Evolutionary conservation across 2,329 filamentous ascomycete species (phyloP), one percentile per base, ranked within the genome.

Genomic region (Bisporella sp.): DNA sequence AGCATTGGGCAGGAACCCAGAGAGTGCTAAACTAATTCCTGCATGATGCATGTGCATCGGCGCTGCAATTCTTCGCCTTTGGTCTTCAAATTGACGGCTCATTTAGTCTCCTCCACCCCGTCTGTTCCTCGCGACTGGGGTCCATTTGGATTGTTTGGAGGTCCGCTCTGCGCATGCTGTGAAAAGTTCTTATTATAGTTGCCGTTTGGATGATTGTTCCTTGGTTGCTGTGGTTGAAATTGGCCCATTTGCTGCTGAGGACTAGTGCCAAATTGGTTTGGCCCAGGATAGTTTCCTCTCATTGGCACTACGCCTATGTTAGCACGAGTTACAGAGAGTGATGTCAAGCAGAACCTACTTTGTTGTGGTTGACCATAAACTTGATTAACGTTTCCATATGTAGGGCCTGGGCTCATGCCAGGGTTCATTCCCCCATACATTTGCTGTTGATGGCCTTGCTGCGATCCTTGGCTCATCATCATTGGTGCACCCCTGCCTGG

Each of bases 381-480:
- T 21, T 21, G 21, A 21, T 21, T 21, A 21, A 21, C 21, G 3
- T 37, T 41, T 55, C 48, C 51, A 51, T 49, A 52, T 50, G 51
- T 48, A 84, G 91, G 88, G 48, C 76, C 83, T 41, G 85, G 85
- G 61, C 84, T 87, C 84, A 92, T 88, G 62, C 83, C 85, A 63
- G 85, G 88, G 64, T 85, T 85, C 68, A 85, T 77, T 84, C 91
- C 88, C 29, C 54, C 86, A 73, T 79, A 91, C 71, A 74, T 81
- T 62, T 73, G 59, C 45, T 75, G 74, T 50, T 75, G 74, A 65
- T 95, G 89, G 40, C 91, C 90, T 67, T 95, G 91, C 63, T 96
- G 92, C 31, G 91, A 96, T 49, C 89, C 89, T 70, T 96, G 89
- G 58, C 91, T 91, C 62, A 85, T 87, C 92, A 97, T 97, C 84